phyloP scores from a whole-genome alignment of 2,329 filamentous ascomycete species.

The Elsinoe perseae region DNA sequence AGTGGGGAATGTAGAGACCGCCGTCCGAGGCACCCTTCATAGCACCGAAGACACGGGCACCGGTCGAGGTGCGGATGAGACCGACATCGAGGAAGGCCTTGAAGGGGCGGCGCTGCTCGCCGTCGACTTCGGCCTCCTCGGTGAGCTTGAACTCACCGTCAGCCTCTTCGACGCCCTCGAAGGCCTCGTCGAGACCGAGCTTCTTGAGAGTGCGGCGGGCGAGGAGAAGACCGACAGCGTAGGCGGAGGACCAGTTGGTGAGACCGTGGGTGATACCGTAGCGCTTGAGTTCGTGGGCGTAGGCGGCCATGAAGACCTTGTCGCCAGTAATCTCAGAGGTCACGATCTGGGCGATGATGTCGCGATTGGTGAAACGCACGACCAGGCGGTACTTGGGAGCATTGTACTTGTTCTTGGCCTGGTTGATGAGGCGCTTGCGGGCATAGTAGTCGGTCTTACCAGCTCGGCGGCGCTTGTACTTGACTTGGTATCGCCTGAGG shows the following conservation, averaged over 20 bases:
- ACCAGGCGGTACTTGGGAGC: constrained; percentile 99
- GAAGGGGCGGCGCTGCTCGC: constrained; percentile 88
- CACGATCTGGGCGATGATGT: constrained; percentile 98
- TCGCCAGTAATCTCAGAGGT: constrained; percentile 93
- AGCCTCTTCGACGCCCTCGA: constrained; percentile 92
- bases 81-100: constrained; percentile 98
- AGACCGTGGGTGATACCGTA: constrained; percentile 98
- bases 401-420: constrained; percentile 99
- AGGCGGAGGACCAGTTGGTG: constrained; percentile 99
- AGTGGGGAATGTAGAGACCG: constrained; percentile 94
- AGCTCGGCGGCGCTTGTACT: constrained; percentile 93
- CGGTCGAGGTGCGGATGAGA: constrained; percentile 92
- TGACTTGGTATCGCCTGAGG: constrained; percentile 88
- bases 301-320: constrained; percentile 90
- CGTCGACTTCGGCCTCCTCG: constrained; percentile 85
- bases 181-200: constrained; percentile 88
- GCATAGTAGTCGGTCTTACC: constrained; percentile 99
- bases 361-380: constrained; percentile 74
- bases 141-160: constrained; percentile 94
- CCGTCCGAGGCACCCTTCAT: constrained; percentile 99
- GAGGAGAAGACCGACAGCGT: constrained; percentile 91
- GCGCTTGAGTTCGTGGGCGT: constrained; percentile 93
- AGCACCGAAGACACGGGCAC: constrained; percentile 97
- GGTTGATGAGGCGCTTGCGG: constrained; percentile 97
- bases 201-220: constrained; percentile 96